Conservation (phyloP, 257 asterid species). For the Pogostemon cablin region DNA sequence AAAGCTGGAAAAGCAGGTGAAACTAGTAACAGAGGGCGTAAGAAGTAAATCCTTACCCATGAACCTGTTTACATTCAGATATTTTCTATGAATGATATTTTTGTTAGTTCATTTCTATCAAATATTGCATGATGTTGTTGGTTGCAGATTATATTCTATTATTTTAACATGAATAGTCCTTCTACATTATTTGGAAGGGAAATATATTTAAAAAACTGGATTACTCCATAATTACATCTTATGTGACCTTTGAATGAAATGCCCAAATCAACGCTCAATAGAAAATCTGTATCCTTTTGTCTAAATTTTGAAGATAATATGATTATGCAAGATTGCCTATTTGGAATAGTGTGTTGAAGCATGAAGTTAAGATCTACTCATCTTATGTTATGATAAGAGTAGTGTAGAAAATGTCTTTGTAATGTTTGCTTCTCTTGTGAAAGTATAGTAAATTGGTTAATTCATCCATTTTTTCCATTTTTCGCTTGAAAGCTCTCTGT, state of each 20-base stretch:
- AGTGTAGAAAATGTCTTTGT: not conserved
- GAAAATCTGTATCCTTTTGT: too few relatives aligned
- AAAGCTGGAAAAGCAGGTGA: too few relatives aligned
- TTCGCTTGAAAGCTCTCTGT: constrained; percentile 1
- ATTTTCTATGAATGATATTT: too few relatives aligned
- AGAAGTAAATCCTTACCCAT: too few relatives aligned
- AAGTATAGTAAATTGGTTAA: not conserved
- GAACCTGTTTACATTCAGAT: too few relatives aligned
- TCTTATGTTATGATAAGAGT: not conserved
- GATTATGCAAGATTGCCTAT: not conserved
- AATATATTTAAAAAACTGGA: not conserved
- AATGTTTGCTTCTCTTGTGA: constrained; percentile 9
- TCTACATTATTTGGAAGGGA: not conserved
- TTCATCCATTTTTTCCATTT: not conserved
- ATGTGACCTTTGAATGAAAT: not conserved
- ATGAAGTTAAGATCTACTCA: not conserved
- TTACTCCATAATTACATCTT: not conserved
- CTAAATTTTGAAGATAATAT: not conserved
- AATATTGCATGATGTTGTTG: too few relatives aligned
- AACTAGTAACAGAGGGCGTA: too few relatives aligned
- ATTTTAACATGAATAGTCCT: not conserved
- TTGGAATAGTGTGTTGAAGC: not conserved
- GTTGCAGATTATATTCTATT: too few relatives aligned
- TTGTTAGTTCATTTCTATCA: too few relatives aligned
- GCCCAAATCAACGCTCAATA: constrained; percentile 1